phyloP scores from a whole-genome alignment of 176 grass and related monocot species.

The Aegilops longissima region DNA sequence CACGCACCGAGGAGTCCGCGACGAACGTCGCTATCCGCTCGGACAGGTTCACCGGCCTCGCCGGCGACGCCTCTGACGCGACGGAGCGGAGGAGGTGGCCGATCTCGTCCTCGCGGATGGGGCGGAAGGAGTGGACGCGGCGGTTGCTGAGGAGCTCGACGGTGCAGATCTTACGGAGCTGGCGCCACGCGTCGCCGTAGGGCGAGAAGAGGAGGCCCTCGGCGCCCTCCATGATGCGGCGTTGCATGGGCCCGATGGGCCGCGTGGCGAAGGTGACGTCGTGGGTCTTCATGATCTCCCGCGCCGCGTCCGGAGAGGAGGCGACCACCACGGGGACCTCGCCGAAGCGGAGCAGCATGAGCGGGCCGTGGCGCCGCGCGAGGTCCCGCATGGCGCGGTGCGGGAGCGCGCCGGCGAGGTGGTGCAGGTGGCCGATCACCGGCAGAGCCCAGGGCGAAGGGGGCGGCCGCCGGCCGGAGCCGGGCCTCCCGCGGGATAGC shows the following conservation, averaged over 20 bases:
- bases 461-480: neutral
- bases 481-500: neutral
- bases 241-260: neutral
- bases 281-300: constrained; percentile 62
- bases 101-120: constrained; percentile 44
- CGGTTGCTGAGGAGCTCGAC: constrained; percentile 38
- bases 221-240: constrained; percentile 25
- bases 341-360: constrained; percentile 6
- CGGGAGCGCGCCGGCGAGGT: constrained; percentile 6
- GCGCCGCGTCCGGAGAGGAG: constrained; percentile 48
- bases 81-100: constrained; percentile 18
- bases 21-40: neutral
- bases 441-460: constrained; percentile 19
- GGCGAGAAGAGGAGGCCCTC: constrained; percentile 58
- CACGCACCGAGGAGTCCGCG: constrained; percentile 19
- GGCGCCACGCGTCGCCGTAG: constrained; percentile 57
- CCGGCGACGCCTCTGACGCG: neutral
- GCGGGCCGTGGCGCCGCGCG: constrained; percentile 16
- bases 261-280: constrained; percentile 48
- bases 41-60: constrained; percentile 21
- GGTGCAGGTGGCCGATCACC: constrained; percentile 23
- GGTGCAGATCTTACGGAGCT: constrained; percentile 51
- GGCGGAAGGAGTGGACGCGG: constrained; percentile 43
- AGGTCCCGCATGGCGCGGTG: constrained; percentile 13
- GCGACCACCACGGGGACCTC: constrained; percentile 34